Percentiles rank a stretch among this genome's conserved stretches.
These are phyloP conservation scores for Phytophthora hibernalis DNA, from an alignment of 352 stramenopile genomes.

Conservation along the genomic window DNA sequence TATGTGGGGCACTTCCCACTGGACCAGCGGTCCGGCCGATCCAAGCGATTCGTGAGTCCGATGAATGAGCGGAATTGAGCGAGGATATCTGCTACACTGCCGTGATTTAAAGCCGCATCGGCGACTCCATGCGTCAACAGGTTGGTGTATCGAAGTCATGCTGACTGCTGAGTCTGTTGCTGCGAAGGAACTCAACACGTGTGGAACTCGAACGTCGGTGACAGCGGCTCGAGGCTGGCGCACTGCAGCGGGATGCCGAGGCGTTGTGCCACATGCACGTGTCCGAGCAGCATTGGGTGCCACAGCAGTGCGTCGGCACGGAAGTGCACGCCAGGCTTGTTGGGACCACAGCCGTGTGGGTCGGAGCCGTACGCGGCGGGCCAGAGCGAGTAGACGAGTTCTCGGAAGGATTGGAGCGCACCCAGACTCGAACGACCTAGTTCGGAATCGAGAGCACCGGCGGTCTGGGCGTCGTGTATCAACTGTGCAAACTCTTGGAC, in stretches of 20 bases:
- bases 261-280: slow-evolving; percentile 47
- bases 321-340: slow-evolving; percentile 38
- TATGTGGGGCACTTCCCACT: slow-evolving; percentile 50
- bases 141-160: slow-evolving; percentile 28
- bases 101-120: slow-evolving; percentile 41
- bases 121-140: slow-evolving; percentile 36
- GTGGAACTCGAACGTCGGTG: slow-evolving; percentile 48
- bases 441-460: slow-evolving; percentile 28
- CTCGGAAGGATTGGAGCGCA: slow-evolving; percentile 33
- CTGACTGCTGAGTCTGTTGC: slow-evolving; percentile 17
- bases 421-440: slow-evolving; percentile 1
- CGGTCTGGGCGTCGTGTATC: slow-evolving; percentile 16
- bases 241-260: slow-evolving; percentile 59
- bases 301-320: slow-evolving; percentile 48
- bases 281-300: slow-evolving; percentile 48
- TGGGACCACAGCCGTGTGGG: slow-evolving; percentile 27
- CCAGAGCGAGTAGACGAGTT: slow-evolving; percentile 48
- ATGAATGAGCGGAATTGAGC: slow-evolving; percentile 49
- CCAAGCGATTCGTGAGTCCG: slow-evolving; percentile 28
- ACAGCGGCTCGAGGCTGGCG: slow-evolving; percentile 39
- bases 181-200: slow-evolving; percentile 39
- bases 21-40: slow-evolving; percentile 28
- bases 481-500: slow-evolving; percentile 22
- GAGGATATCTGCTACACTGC: slow-evolving; percentile 35
- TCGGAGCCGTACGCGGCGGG: slow-evolving; percentile 47